These are phyloP conservation scores for Rhizopogon rudus DNA, from an alignment of 768 basidiomycete species.

Conservation along the genomic window DNA sequence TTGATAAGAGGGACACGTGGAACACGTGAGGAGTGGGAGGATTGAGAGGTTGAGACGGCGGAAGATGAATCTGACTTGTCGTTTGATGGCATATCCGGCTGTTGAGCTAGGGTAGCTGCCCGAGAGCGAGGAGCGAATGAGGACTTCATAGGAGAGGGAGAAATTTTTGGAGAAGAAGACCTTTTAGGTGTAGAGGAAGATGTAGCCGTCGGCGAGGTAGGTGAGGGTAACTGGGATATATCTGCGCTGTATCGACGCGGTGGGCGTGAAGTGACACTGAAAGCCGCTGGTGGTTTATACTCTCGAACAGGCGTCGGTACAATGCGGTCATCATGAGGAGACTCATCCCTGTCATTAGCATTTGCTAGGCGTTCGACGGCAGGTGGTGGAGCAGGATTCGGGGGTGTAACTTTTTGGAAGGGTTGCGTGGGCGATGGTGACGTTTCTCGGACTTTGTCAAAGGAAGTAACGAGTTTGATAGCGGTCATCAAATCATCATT, in stretches of 20 bases:
- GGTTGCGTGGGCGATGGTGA: conserved; percentile 4
- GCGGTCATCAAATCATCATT: conserved; percentile 27
- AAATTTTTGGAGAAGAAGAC: conserved; percentile 3
- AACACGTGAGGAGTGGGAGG: conserved; percentile 21
- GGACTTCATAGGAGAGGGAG: conserved; percentile 7
- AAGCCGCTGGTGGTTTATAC: conserved; percentile 49
- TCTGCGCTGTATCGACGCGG: conserved; percentile 30
- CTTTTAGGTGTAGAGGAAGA: neutral
- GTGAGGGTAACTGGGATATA: conserved; percentile 4
- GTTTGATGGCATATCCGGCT: neutral
- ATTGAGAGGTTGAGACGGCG: conserved; percentile 15
- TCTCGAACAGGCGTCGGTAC: conserved; percentile 57
- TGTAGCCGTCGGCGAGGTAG: neutral
- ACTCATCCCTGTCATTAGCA: neutral
- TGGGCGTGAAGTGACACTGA: conserved; percentile 60
- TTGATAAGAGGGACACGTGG: conserved; percentile 26
- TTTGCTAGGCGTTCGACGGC: neutral
- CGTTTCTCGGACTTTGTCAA: conserved; percentile 19
- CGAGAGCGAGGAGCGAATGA: conserved; percentile 12
- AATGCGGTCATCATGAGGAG: conserved; percentile 14
- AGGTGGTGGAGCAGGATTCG: neutral
- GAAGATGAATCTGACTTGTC: conserved; percentile 26
- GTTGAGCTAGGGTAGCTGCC: conserved; percentile 2
- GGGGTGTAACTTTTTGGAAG: neutral
- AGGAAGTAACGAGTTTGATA: conserved; percentile 24